Evolutionary conservation across 169 alveolate species (phyloP).

Genomic region (Plasmodium blacklocki): DNA sequence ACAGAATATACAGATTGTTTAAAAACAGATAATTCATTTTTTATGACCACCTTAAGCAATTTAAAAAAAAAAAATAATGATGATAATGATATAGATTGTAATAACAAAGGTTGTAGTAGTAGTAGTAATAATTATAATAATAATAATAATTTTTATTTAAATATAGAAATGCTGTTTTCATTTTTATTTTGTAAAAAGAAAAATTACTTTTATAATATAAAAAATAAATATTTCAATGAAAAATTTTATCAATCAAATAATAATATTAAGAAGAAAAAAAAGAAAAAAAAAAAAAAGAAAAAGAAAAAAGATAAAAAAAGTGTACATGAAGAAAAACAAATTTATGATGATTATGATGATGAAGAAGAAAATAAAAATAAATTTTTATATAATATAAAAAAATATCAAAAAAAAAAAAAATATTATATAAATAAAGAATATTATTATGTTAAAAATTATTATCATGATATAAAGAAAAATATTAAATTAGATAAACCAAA

Average conservation of each 20-base stretch:
- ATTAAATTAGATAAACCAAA: too few relatives aligned
- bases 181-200: neutral
- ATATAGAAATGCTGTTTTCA: constrained; percentile 5
- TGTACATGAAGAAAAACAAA: neutral
- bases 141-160: neutral
- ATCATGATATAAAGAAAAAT: constrained; percentile 3
- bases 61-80: too few relatives aligned
- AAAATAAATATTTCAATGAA: constrained; percentile 8
- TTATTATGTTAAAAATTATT: constrained; percentile 9
- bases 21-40: neutral
- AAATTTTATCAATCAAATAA: neutral
- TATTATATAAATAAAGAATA: constrained; percentile 1
- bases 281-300: neutral
- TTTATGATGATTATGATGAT: constrained; percentile 11
- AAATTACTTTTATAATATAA: neutral
- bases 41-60: neutral
- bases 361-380: neutral
- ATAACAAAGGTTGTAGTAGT: neutral
- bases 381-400: neutral
- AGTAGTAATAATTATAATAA: neutral
- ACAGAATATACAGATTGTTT: too few relatives aligned
- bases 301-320: neutral
- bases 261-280: constrained; percentile 14
- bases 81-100: neutral
- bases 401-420: constrained; percentile 7